Conservation (phyloP, 768 basidiomycete genomes). For the Austroboletus festivus region DNA sequence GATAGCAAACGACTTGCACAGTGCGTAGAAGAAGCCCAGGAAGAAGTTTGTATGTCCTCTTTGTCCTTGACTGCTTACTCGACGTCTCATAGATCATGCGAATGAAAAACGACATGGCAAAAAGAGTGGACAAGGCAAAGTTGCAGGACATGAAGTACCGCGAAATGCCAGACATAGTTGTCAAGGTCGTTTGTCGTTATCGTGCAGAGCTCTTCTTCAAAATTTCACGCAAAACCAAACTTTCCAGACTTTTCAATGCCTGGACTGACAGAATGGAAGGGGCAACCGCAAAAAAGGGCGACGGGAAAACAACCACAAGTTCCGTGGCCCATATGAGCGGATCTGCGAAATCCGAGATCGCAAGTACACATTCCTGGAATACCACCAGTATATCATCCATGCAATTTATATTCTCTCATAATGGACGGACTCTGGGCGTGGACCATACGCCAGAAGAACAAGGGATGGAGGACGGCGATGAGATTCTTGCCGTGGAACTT, state of each 20-base stretch:
- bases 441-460: slow-evolving; percentile 85
- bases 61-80: neutral
- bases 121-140: slow-evolving; percentile 75
- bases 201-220: slow-evolving; percentile 92
- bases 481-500: slow-evolving; percentile 84
- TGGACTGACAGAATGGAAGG: slow-evolving; percentile 90
- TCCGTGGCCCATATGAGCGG: slow-evolving; percentile 42
- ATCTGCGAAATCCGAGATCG: slow-evolving; percentile 48
- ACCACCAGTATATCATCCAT: slow-evolving; percentile 43
- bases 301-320: slow-evolving; percentile 29
- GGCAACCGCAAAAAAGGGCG: slow-evolving; percentile 44
- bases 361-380: slow-evolving; percentile 42
- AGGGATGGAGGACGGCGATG: slow-evolving; percentile 85
- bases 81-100: slow-evolving; percentile 55
- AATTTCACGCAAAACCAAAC: slow-evolving; percentile 85
- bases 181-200: slow-evolving; percentile 86
- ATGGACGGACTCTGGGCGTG: slow-evolving; percentile 73
- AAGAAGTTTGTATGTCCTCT: slow-evolving; percentile 51
- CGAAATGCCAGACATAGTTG: slow-evolving; percentile 85
- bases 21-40: slow-evolving; percentile 83
- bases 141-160: slow-evolving; percentile 77
- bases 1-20: slow-evolving; percentile 78
- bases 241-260: slow-evolving; percentile 77
- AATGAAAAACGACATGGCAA: slow-evolving; percentile 81
- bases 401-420: slow-evolving; percentile 85